Evolutionary conservation across 225 moss, liverwort and hornwort genomes (phyloP).

Genomic region (Bryum argenteum): DNA sequence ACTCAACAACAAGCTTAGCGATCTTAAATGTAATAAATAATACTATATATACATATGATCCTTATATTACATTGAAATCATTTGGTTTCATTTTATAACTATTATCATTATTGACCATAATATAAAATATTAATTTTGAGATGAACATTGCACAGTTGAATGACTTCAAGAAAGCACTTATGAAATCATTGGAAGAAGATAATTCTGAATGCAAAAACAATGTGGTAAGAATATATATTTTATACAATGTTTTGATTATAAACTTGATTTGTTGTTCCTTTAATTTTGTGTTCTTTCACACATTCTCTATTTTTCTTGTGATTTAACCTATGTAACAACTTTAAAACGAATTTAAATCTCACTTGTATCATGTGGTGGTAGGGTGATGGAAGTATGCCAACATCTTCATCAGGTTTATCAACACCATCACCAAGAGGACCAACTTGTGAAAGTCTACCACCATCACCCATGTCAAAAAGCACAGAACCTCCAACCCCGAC

Average conservation of each 20-base stretch:
- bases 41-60: no score
- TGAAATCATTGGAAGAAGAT: constrained; percentile 35
- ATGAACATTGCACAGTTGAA: constrained; percentile 34
- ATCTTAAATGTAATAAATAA: no score
- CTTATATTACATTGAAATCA: no score
- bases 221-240: constrained; percentile 15
- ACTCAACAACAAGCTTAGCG: neutral
- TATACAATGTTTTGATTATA: neutral
- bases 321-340: neutral
- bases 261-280: neutral
- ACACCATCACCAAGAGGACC: constrained; percentile 17
- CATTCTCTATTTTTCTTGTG: neutral
- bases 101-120: neutral
- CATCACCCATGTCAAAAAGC: constrained; percentile 43
- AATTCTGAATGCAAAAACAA: constrained; percentile 20
- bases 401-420: constrained; percentile 5
- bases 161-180: constrained; percentile 46
- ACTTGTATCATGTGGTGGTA: constrained; percentile 3
- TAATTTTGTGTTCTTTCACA: neutral
- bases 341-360: neutral
- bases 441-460: constrained; percentile 23
- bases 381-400: neutral
- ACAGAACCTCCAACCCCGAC: constrained; percentile 37
- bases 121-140: neutral
- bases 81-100: neutral